phyloP scores from a whole-genome alignment of 2,329 filamentous ascomycete genomes.

The Ceratocystis papillata region DNA sequence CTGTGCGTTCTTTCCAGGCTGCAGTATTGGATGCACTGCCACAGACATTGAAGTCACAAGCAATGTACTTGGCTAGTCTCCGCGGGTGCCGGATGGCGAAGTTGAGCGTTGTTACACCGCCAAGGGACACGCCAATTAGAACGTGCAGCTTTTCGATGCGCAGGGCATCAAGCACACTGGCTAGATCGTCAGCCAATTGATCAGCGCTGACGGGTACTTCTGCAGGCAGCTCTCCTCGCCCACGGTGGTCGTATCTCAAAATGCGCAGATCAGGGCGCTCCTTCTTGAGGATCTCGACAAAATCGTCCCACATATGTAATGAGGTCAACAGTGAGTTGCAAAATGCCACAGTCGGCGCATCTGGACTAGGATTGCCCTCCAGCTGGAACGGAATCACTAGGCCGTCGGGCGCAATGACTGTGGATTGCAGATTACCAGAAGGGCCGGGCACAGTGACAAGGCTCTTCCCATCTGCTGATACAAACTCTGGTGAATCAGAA shows the following conservation, averaged over 20 bases:
- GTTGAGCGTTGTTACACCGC: slow-evolving; percentile 66
- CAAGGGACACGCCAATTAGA: slow-evolving; percentile 68
- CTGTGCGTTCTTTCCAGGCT: slow-evolving; percentile 69
- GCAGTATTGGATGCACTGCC: slow-evolving; percentile 63
- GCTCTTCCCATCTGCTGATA: slow-evolving; percentile 39
- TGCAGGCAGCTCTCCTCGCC: slow-evolving; percentile 45
- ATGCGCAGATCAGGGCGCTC: slow-evolving; percentile 57
- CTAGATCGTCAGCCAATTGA: slow-evolving; percentile 57
- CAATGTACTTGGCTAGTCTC: slow-evolving; percentile 51
- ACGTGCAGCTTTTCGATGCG: slow-evolving; percentile 55
- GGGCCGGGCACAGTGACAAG: slow-evolving; percentile 30
- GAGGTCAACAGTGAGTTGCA: slow-evolving; percentile 72
- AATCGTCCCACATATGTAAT: slow-evolving; percentile 68
- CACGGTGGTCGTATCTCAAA: slow-evolving; percentile 67
- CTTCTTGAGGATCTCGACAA: slow-evolving; percentile 51
- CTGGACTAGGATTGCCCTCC: slow-evolving; percentile 56
- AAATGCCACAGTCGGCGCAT: slow-evolving; percentile 63
- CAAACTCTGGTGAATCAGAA: slow-evolving; percentile 39
- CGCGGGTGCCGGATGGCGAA: slow-evolving; percentile 56
- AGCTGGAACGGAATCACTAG: slow-evolving; percentile 62
- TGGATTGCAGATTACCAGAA: slow-evolving; percentile 56
- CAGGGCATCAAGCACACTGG: slow-evolving; percentile 54
- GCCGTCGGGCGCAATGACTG: slow-evolving; percentile 48
- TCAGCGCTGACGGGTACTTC: slow-evolving; percentile 48
- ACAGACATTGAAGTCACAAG: slow-evolving; percentile 68